A percentile compares a stretch with the other conserved stretches of the same genome.
These are phyloP conservation scores for Penicillium steckii DNA, from an alignment of 495 filamentous ascomycete genomes.

Conservation along the genomic window DNA sequence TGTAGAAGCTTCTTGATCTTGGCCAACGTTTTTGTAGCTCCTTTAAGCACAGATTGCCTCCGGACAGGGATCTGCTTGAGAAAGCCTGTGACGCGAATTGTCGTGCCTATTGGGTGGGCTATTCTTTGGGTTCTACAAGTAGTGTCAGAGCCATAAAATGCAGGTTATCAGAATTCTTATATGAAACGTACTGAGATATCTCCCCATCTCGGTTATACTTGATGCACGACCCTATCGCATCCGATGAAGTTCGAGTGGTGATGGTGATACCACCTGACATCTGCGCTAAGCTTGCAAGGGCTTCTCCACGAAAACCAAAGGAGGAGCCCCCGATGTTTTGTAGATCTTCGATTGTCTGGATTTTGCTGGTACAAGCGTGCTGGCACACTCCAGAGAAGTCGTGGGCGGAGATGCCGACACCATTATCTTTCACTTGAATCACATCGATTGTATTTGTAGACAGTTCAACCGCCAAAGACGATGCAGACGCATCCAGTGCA, in stretches of 20 bases:
- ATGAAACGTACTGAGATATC: slow-evolving; percentile 38
- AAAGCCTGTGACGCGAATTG: slow-evolving; percentile 65
- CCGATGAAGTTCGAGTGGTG: slow-evolving; percentile 68
- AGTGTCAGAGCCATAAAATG: slow-evolving; percentile 2
- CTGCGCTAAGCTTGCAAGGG: slow-evolving; percentile 74
- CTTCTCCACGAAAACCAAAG: slow-evolving; percentile 86
- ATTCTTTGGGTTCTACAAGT: slow-evolving; percentile 37
- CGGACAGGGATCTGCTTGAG: slow-evolving; percentile 75
- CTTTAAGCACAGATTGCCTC: slow-evolving; percentile 61
- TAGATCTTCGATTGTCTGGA: slow-evolving; percentile 71
- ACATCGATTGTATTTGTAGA: slow-evolving; percentile 73
- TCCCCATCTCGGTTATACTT: slow-evolving; percentile 53
- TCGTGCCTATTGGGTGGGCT: slow-evolving; percentile 77
- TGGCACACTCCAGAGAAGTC: slow-evolving; percentile 70
- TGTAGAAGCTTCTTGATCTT: slow-evolving; percentile 69
- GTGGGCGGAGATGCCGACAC: slow-evolving; percentile 69
- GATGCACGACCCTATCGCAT: slow-evolving; percentile 59
- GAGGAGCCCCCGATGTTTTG: slow-evolving; percentile 59
- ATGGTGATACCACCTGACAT: slow-evolving; percentile 63
- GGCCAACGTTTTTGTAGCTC: slow-evolving; percentile 56
- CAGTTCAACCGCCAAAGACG: slow-evolving; percentile 69
- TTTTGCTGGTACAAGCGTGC: slow-evolving; percentile 83
- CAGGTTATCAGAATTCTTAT: not conserved
- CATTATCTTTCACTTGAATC: slow-evolving; percentile 92
- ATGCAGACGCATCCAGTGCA: slow-evolving; percentile 78